These are phyloP conservation scores for Fusarium sp. DNA, from an alignment of 2,329 filamentous ascomycete genomes.

Conservation along the genomic window DNA sequence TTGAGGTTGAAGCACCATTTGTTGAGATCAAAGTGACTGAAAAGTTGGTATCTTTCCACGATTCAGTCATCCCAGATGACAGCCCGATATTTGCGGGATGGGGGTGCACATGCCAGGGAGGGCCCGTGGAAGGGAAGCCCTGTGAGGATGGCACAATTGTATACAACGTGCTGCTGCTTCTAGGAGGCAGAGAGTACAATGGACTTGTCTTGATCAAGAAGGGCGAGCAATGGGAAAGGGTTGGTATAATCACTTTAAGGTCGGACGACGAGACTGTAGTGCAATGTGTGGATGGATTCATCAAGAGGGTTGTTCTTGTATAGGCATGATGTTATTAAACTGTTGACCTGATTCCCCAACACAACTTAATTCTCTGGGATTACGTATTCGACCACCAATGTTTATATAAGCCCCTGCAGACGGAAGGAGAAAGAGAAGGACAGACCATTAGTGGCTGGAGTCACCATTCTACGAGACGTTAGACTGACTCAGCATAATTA, in stretches of 20 bases:
- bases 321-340: not conserved
- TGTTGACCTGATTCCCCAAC: not conserved
- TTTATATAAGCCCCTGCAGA: not conserved
- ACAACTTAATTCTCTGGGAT: not conserved
- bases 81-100: too few relatives aligned
- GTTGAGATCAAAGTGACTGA: too few relatives aligned
- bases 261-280: not conserved
- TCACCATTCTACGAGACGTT: not conserved
- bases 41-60: too few relatives aligned
- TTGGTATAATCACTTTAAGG: not conserved
- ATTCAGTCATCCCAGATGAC: too few relatives aligned
- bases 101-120: too few relatives aligned
- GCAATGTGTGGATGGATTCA: not conserved
- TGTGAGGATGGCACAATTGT: too few relatives aligned
- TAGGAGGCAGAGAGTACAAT: not conserved
- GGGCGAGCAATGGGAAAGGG: not conserved
- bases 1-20: too few relatives aligned
- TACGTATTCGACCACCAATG: not conserved
- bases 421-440: not conserved
- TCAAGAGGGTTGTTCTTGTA: not conserved
- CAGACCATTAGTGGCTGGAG: accelerated
- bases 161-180: not conserved
- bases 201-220: not conserved
- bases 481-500: not conserved
- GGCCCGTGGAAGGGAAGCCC: too few relatives aligned